Evolutionary conservation across 768 basidiomycete species (phyloP), one percentile per base, ranked within the genome.

Genomic region (Asterophora lycoperdoides): DNA sequence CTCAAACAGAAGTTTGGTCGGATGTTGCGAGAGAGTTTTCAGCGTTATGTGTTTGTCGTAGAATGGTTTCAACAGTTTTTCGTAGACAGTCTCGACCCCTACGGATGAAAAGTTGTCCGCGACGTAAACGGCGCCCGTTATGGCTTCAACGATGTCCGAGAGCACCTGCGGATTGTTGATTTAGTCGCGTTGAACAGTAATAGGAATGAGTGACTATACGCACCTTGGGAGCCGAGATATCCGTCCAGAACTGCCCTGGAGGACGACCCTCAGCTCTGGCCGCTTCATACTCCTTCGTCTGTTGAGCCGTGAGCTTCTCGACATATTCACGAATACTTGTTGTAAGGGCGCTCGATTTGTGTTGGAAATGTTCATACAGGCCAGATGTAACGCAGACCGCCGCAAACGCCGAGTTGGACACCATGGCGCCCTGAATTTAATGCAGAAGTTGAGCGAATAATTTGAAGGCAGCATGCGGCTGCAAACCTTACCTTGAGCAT

Each of bases 71-170:
- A 91, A 69, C 40, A 85, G 68, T 44, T 73, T 77, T 48, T 82
- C 74, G 66, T 86, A 93, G 57, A 93, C 72, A 0, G 68, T 67
- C 57, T 86, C 77, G 19, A 76, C 75, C 4, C 86, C 86, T 44
- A 69, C 66, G 19, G 76, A 75, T 14, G 79, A 76, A 65, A 83
- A 88, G 46, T 77, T 72, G 60, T 91, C 89, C 17, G 83, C 86
- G 53, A 93, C 77, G 65, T 84, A 89, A 42, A 90, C 68, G 8
- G 88, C 90, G 8, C 89, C 91, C 30, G 89, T 70, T 34, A 88
- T 72, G 2, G 89, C 83, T 64, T 93, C 90, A 17, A 93, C 75
- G 20, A 91, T 73, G 63, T 92, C 89, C 7, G 87, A 86, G 15
- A 93, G 72, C 8, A 74, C 77, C 90, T 92, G 60, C 15, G 50